A percentile compares a stretch with the other conserved stretches of the same genome.
Conservation (phyloP, 2,329 filamentous ascomycete species). For the Shiraia bambusicola region DNA sequence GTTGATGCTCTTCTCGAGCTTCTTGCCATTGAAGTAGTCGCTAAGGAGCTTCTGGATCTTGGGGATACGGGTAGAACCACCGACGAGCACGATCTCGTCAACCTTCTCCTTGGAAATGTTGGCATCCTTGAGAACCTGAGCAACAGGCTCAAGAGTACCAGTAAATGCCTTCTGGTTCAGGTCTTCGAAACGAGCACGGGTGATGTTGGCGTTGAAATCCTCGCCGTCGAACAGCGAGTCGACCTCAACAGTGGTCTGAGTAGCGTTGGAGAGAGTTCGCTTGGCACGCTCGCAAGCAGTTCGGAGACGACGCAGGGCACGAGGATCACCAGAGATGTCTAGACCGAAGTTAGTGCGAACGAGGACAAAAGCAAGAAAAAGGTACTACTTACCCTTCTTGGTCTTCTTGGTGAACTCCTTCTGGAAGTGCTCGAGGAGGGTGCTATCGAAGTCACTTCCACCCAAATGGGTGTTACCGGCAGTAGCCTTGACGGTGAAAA, state of each 20-base stretch:
- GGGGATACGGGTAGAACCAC: constrained; percentile 98
- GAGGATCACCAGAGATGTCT: constrained; percentile 75
- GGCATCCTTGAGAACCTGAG: constrained; percentile 95
- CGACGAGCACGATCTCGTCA: constrained; percentile 98
- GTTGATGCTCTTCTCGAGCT: constrained; percentile 99
- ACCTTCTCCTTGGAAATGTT: constrained; percentile 84
- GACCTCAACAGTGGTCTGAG: constrained; percentile 97
- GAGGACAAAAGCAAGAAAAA: not conserved
- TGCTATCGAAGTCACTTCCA: constrained; percentile 95
- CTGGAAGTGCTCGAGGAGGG: constrained; percentile 94
- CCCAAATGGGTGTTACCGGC: constrained; percentile 86
- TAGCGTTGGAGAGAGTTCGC: constrained; percentile 95
- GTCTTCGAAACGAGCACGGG: constrained; percentile 98
- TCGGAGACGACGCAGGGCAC: constrained; percentile 91
- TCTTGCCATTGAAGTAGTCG: constrained; percentile 99
- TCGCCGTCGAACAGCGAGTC: constrained; percentile 98
- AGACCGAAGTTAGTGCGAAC: constrained; percentile 29
- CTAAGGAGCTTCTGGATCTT: constrained; percentile 98
- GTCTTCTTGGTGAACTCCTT: constrained; percentile 87
- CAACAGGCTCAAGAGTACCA: constrained; percentile 91
- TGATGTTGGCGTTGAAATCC: constrained; percentile 96
- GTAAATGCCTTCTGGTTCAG: constrained; percentile 94
- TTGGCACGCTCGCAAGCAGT: constrained; percentile 99
- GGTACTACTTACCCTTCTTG: constrained; percentile 22
- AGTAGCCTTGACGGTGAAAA: constrained; percentile 98